A percentile compares a stretch with the other conserved stretches of the same genome.
phyloP scores from a whole-genome alignment of 768 basidiomycete genomes.

The Phanerochaete carnosa region DNA sequence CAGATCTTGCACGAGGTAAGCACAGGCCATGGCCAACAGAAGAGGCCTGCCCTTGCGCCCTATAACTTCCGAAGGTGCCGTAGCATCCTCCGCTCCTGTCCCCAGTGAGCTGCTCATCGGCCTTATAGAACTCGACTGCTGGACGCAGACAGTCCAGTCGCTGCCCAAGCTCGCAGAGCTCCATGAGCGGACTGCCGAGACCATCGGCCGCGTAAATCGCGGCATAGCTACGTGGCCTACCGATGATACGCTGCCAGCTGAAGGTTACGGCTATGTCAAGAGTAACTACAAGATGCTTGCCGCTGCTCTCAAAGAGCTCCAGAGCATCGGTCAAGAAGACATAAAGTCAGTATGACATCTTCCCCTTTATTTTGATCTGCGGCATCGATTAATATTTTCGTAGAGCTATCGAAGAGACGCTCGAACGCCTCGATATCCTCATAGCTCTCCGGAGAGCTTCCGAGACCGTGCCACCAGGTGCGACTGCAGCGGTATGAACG shows the following conservation, averaged over 20 bases:
- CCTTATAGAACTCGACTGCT: not conserved
- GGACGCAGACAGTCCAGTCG: not conserved
- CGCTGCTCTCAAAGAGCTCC: constrained; percentile 61
- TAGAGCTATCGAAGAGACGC: constrained; percentile 69
- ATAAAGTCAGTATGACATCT: constrained; percentile 40
- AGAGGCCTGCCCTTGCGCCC: constrained; percentile 59
- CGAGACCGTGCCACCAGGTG: constrained; percentile 58
- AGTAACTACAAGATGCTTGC: constrained; percentile 58
- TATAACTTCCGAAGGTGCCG: constrained; percentile 72
- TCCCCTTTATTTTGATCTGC: not conserved
- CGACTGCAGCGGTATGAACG: not conserved
- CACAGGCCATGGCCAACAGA: constrained; percentile 56
- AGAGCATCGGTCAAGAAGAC: constrained; percentile 56
- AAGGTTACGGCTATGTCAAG: constrained; percentile 65
- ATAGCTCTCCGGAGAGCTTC: constrained; percentile 73
- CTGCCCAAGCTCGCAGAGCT: constrained; percentile 20
- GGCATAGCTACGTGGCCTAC: constrained; percentile 67
- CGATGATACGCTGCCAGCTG: constrained; percentile 64
- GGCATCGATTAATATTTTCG: not conserved
- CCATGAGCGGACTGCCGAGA: constrained; percentile 43
- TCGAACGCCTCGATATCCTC: constrained; percentile 66
- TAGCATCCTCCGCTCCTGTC: constrained; percentile 18
- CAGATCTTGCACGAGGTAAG: not conserved
- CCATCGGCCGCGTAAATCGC: constrained; percentile 71
- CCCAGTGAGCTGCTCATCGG: not conserved